A percentile compares a stretch with the other conserved stretches of the same genome.
These are phyloP conservation scores for Podaxis mareebaensis DNA, from an alignment of 768 basidiomycete species.

Conservation along the genomic window DNA sequence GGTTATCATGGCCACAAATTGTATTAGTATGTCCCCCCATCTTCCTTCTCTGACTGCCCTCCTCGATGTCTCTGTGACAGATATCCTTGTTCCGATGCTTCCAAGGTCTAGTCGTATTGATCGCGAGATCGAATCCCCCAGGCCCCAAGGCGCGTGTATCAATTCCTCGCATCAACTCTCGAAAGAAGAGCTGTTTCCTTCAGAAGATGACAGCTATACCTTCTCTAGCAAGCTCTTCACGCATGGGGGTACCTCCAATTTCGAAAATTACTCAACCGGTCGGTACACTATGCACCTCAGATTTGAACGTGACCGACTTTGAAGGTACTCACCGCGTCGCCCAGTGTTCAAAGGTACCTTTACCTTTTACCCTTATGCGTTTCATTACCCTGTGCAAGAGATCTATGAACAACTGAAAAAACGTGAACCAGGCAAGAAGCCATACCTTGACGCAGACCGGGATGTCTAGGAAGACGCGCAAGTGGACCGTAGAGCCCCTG, in stretches of 20 bases:
- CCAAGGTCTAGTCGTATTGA: slow-evolving; percentile 95
- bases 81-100: slow-evolving; percentile 92
- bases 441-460: slow-evolving; percentile 94
- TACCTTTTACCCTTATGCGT: slow-evolving; percentile 99
- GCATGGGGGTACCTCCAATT: slow-evolving; percentile 80
- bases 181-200: slow-evolving; percentile 58
- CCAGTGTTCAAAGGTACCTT: slow-evolving; percentile 98
- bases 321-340: slow-evolving; percentile 70
- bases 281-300: slow-evolving; percentile 57
- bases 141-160: slow-evolving; percentile 95
- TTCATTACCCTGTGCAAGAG: slow-evolving; percentile 76
- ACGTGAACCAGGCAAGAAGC: background rate
- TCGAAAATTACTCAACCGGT: slow-evolving; percentile 92
- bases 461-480: slow-evolving; percentile 94
- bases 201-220: slow-evolving; percentile 43
- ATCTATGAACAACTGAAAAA: background rate
- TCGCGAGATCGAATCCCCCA: slow-evolving; percentile 93
- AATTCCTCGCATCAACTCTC: slow-evolving; percentile 95
- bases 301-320: background rate
- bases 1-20: slow-evolving; percentile 93
- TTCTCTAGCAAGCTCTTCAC: slow-evolving; percentile 90
- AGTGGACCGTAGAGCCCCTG: slow-evolving; percentile 83
- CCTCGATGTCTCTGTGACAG: slow-evolving; percentile 34
- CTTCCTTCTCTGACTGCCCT: background rate
- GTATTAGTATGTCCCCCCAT: slow-evolving; percentile 63